Base-by-base conservation (phyloP, 352 stramenopile genomes). In the Phytophthora podocarpi region DNA sequence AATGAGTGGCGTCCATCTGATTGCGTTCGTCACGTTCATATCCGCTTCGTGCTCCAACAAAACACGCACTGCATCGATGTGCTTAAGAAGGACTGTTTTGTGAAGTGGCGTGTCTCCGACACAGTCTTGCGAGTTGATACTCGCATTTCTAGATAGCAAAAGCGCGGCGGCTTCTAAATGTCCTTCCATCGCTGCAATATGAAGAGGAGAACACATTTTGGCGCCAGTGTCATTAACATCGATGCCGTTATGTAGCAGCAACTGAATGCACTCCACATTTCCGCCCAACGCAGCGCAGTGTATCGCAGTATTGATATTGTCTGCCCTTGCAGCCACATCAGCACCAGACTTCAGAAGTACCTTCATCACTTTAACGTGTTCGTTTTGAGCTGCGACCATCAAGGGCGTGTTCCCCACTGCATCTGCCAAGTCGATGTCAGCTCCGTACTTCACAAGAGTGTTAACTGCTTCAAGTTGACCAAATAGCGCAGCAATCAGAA, bases 1-100 rank as follows among this genome's bases (percentile, higher is more conserved):
- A 12, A 59, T 57, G 1, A 65, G 37, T 1, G 40, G 27, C 1
- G 46, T 59, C 24, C 35, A 52, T 11, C 46, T 37, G 8, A 53
- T 36, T 12, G 5, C 18, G 21, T 47, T 52, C 2, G 8, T 34
- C 30, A 34, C 30, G 15, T 12, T 12, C 10, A 3, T 8, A 10
- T 34, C 8, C 7, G 8, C 30, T 12, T 34, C 8, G 15, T 34
- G 8, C 7, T n/a, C n/a, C n/a, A n/a, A n/a, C n/a, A n/a, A n/a
- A n/a, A n/a, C n/a, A n/a, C n/a, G n/a, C n/a, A n/a, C n/a, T n/a
- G n/a, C n/a, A n/a, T n/a, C n/a, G n/a, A n/a, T n/a, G n/a, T n/a
- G n/a, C n/a, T n/a, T n/a, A n/a, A n/a, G n/a, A n/a, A n/a, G n/a
- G n/a, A n/a, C n/a, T 4, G 30, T 2, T 34, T 34, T 34, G 15